phyloP scores from a whole-genome alignment of 805 yeast genomes.

The Candida pini region DNA sequence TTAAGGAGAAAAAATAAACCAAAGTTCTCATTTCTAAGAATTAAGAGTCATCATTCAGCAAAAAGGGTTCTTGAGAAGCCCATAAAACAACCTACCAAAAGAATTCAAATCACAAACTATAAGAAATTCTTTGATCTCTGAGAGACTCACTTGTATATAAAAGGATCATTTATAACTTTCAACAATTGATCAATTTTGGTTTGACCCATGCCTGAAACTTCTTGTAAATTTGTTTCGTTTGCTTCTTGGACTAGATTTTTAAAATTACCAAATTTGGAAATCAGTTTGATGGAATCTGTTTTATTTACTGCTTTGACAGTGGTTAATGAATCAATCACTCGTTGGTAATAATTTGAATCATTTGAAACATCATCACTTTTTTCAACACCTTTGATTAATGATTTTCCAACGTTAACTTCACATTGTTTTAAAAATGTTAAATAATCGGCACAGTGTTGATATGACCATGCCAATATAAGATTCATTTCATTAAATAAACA shows the following conservation, averaged over 20 bases:
- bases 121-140: too few species aligned
- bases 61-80: too few species aligned
- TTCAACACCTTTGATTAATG: conserved; percentile 35
- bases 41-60: too few species aligned
- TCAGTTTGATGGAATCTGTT: conserved; percentile 46
- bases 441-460: conserved; percentile 48
- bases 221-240: conserved; percentile 24
- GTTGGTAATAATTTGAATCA: conserved; percentile 36
- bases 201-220: conserved; percentile 45
- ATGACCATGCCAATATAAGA: conserved; percentile 47
- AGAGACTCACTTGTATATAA: conserved; percentile 41
- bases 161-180: conserved; percentile 42
- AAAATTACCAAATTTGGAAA: conserved; percentile 44
- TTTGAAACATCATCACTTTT: conserved; percentile 25
- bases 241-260: conserved; percentile 34
- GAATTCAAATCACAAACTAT: too few species aligned
- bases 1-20: too few species aligned
- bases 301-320: conserved; percentile 43
- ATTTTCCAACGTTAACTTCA: conserved; percentile 26
- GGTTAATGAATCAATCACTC: conserved; percentile 41
- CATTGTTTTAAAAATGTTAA: conserved; percentile 28
- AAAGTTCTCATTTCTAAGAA: too few species aligned
- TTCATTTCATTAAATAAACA: conserved; percentile 46
- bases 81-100: too few species aligned
- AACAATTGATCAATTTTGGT: conserved; percentile 37